Conservation (phyloP, 495 filamentous ascomycete species). For the Daldinia decipiens region DNA sequence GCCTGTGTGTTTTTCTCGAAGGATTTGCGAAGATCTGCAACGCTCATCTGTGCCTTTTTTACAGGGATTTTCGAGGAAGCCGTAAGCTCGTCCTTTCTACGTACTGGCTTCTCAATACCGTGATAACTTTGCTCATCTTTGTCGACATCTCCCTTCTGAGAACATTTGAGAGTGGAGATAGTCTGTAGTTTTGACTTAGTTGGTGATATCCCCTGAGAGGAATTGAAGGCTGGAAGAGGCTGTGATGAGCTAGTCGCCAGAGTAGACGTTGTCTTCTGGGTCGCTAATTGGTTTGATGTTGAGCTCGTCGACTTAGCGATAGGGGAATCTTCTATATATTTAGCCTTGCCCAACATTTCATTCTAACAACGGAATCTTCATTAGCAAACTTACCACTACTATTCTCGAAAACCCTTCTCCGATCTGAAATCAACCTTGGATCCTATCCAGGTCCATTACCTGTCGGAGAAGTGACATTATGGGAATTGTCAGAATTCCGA, state of each 20-base stretch:
- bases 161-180: conserved; percentile 12
- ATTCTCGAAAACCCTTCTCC: conserved; percentile 50
- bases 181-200: conserved; percentile 28
- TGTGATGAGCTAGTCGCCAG: conserved; percentile 4
- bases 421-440: conserved; percentile 46
- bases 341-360: conserved; percentile 6
- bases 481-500: neutral
- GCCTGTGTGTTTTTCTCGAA: conserved; percentile 44
- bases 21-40: conserved; percentile 51
- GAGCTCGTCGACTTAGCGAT: conserved; percentile 12
- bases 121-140: neutral
- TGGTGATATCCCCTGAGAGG: conserved; percentile 20
- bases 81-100: neutral
- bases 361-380: neutral
- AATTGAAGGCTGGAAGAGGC: conserved; percentile 13
- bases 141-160: neutral
- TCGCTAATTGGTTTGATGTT: neutral
- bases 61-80: conserved; percentile 10
- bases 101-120: neutral
- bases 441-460: conserved; percentile 37
- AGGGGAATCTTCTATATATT: conserved; percentile 33
- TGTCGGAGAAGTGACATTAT: conserved; percentile 21
- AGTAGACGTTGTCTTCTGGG: conserved; percentile 6
- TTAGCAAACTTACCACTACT: conserved; percentile 37
- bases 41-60: conserved; percentile 46